Evolutionary conservation across 2,329 filamentous ascomycete species (phyloP).

Genomic region (Fusarium tuaranense): DNA sequence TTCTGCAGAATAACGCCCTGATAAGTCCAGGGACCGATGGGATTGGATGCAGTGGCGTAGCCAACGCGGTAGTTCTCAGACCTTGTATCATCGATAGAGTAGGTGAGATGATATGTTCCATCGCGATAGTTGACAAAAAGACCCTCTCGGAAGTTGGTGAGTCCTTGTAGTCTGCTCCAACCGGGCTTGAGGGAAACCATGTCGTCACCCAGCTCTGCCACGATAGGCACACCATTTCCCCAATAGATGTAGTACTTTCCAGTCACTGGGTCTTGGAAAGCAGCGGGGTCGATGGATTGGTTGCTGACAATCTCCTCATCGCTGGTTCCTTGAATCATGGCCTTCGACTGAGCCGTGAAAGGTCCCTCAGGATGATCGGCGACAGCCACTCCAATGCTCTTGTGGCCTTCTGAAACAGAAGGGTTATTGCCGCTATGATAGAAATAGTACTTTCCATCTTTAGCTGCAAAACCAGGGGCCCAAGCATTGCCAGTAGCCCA

Average conservation of each 20-base stretch:
- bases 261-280: conserved; percentile 68
- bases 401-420: conserved; percentile 59
- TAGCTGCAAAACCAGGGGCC: conserved; percentile 72
- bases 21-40: conserved; percentile 58
- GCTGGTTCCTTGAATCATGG: conserved; percentile 57
- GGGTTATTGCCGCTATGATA: conserved; percentile 69
- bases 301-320: conserved; percentile 59
- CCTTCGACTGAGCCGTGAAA: conserved; percentile 64
- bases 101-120: conserved; percentile 60
- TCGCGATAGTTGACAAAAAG: conserved; percentile 58
- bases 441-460: conserved; percentile 72
- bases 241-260: conserved; percentile 73
- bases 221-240: conserved; percentile 60
- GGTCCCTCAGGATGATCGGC: conserved; percentile 68
- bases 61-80: conserved; percentile 60
- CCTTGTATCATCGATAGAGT: conserved; percentile 60
- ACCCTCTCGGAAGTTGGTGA: conserved; percentile 56
- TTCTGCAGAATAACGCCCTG: conserved; percentile 58
- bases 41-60: conserved; percentile 55
- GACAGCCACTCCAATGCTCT: conserved; percentile 72
- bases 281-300: conserved; percentile 70
- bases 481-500: conserved; percentile 76
- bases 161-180: conserved; percentile 49
- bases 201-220: conserved; percentile 58
- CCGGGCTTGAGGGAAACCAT: conserved; percentile 57